These are phyloP conservation scores for Alternaria arbusti DNA, from an alignment of 2,329 filamentous ascomycete species.

Conservation along the genomic window DNA sequence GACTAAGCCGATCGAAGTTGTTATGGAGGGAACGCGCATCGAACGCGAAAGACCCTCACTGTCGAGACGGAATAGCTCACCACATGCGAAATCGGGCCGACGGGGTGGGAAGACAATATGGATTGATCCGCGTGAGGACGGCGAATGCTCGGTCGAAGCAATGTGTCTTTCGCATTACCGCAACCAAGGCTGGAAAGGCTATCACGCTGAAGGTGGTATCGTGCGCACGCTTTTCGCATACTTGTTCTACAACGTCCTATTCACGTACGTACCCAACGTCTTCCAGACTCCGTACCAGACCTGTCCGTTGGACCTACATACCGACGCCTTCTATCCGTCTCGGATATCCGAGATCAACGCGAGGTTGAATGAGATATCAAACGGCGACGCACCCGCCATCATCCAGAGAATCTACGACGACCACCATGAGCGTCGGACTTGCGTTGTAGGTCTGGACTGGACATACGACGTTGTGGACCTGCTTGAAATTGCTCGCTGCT, in stretches of 20 bases:
- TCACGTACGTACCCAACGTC: conserved; percentile 92
- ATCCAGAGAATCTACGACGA: conserved; percentile 71
- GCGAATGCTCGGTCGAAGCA: conserved; percentile 85
- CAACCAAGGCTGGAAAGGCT: conserved; percentile 87
- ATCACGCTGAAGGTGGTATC: conserved; percentile 90
- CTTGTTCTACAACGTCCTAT: conserved; percentile 91
- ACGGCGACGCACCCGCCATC: conserved; percentile 74
- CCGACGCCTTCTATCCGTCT: conserved; percentile 86
- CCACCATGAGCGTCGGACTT: conserved; percentile 75
- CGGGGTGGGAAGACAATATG: conserved; percentile 79
- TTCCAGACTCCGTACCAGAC: conserved; percentile 97
- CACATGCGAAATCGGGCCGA: conserved; percentile 43
- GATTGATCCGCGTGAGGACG: conserved; percentile 77
- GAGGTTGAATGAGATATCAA: conserved; percentile 83
- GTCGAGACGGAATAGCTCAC: conserved; percentile 36
- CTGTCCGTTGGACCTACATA: conserved; percentile 89
- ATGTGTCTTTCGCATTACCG: conserved; percentile 94
- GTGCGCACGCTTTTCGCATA: conserved; percentile 83
- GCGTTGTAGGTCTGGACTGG: conserved; percentile 93
- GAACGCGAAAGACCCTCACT: conserved; percentile 61
- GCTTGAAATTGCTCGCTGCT: conserved; percentile 77
- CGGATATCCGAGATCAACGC: conserved; percentile 90
- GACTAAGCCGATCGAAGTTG: conserved; percentile 75
- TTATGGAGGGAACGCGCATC: conserved; percentile 78
- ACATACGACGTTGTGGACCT: conserved; percentile 81